phyloP scores from a whole-genome alignment of 2,329 filamentous ascomycete genomes.

The Ciborinia camelliae region DNA sequence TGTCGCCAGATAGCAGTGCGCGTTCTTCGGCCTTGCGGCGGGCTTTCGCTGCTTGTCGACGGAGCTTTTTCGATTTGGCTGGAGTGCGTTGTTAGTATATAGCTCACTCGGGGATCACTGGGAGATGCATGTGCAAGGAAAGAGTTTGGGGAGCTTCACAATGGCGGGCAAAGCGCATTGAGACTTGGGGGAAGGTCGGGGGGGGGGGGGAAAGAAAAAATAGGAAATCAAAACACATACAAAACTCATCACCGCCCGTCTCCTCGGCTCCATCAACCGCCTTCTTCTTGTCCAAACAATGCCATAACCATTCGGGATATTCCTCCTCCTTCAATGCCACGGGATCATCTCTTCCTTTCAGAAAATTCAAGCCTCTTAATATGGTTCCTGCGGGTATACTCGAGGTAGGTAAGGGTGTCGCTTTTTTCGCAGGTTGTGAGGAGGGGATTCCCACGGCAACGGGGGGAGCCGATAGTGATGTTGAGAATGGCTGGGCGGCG shows the following conservation, averaged over 20 bases:
- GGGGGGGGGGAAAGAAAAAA: neutral
- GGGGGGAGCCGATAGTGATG: constrained; percentile 33
- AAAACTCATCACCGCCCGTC: constrained; percentile 70
- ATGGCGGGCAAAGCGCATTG: neutral
- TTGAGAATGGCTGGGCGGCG: constrained; percentile 37
- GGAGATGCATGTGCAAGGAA: neutral
- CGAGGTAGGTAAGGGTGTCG: constrained; percentile 22
- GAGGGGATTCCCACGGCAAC: constrained; percentile 15
- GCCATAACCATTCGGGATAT: constrained; percentile 81
- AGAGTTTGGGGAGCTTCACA: neutral
- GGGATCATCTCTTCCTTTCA: constrained; percentile 70
- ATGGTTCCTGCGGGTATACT: constrained; percentile 58
- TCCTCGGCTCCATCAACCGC: constrained; percentile 50
- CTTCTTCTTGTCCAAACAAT: constrained; percentile 58
- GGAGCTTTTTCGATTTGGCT: constrained; percentile 85
- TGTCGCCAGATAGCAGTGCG: constrained; percentile 62
- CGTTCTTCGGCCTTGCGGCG: constrained; percentile 54
- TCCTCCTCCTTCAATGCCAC: constrained; percentile 70
- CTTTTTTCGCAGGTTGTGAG: constrained; percentile 16
- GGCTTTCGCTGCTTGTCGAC: constrained; percentile 65
- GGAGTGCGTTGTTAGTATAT: constrained; percentile 16
- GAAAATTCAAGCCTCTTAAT: constrained; percentile 71
- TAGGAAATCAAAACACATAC: constrained; percentile 49
- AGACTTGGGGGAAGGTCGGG: neutral
- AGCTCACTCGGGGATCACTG: too few species aligned